Evolutionary conservation across 108 stramenopile species (phyloP), one percentile per base, ranked within the genome.

Genomic region (Poteriospumella lacustris): DNA sequence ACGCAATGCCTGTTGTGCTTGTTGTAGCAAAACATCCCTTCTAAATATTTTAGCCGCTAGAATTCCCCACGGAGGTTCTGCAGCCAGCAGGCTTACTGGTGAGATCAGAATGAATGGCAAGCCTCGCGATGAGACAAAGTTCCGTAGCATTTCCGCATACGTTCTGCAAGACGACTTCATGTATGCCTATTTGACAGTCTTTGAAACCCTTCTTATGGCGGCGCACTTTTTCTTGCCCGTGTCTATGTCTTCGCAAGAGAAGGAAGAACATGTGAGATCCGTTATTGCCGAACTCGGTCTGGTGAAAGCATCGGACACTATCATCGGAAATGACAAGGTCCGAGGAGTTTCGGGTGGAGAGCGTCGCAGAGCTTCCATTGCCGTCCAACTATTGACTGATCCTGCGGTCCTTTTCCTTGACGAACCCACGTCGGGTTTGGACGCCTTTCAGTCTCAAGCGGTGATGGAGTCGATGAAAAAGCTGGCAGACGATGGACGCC

Each of bases 291-390:
- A 58, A 26, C 44, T 79, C 36, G 79, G 79, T 19, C 56, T 79
- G 76, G n/a, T 3, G 1, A 77, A 80, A 1, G 69, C 31, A 15
- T 43, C 78, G 1, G 83, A 84, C 9, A 83, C 78, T 1, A 33
- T 82, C 19, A 68, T 84, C 19, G 82, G 83, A 15, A 81, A 83
- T 77, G 56, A 79, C 31, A 82, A 76, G 26, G 43, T 39, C 3
- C 44, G 75, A 68, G 79, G 79, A 0, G 75, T 79, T n/a, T 68
- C 67, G 33, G 79, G 79, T 19, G 79, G 79, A 1, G 79, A 79
- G 44, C 47, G 47, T 34, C 40, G 43, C 34, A n/a, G 76, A 9
- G 58, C 34, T 1, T 26, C n/a, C 28, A 76, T 76, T 76, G 76
- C 44, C 28, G 34, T 31, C 1, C 29, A 76, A 2, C 58, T 76